Base-by-base conservation (phyloP, 306 rosid species). In the Oemleria cerasiformis region DNA sequence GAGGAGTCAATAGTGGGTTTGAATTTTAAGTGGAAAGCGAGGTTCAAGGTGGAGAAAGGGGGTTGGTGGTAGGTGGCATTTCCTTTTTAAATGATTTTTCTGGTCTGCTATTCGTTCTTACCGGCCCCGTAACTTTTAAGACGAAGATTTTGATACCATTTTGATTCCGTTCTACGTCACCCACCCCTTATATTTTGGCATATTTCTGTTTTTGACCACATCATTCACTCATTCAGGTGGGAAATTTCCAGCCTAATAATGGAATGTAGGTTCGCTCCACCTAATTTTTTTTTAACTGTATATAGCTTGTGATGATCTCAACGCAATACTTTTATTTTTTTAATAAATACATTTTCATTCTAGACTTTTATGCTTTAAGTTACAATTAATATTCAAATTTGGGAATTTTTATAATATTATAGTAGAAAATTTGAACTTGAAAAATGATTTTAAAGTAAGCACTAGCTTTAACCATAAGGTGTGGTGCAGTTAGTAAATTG, bases 41-140 rank as follows among this genome's bases (percentile, higher is more conserved):
- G 17, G 36, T 7, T 2, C 11, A 20, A 36, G 42, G 41, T n/a
- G 5, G 57, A 51, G 5, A 42, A 6, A 48, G 6, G 19, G 6
- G 67, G 36, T 63, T 20, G 68, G 19, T 42, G 3, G 68, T 20
- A 10, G 49, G 13, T 63, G 36, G 50, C 51, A 9, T 11, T 41
- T 19, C 21, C 1, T 11, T 60, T 60, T 15, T 15, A 60, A 14
- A 36, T 60, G 4, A 14, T 36, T 36, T 60, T 13, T 23, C 34
- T 55, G 19, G 13, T 5, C 21, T 2, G 12, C 16, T 4, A 30
- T 16, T 8, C 19, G 16, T 63, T 41, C 40, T 36, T 9, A 20
- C 62, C 38, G 41, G 77, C 63, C 70, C 59, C 57, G 58, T 34
- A 59, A 30, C 41, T 59, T 59, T 19, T 12, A 36, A 23, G 61